These are phyloP conservation scores for Dentipellis fragilis DNA, from an alignment of 768 basidiomycete species.

Conservation along the genomic window DNA sequence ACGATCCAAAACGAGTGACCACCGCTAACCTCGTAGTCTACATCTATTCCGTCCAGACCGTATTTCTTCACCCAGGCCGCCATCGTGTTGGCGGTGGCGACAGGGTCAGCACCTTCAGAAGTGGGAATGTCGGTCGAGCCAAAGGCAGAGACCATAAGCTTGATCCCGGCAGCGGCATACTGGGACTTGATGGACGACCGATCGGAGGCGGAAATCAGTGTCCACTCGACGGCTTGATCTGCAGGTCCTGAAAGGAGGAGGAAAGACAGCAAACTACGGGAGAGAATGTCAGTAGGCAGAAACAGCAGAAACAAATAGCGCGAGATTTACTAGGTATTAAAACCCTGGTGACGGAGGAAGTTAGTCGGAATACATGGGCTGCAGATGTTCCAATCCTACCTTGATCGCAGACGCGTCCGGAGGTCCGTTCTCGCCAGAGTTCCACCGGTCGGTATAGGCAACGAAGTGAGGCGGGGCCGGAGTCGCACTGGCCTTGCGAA, in stretches of 20 bases:
- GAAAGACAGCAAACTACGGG: conserved; percentile 30
- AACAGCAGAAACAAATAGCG: too few relatives aligned
- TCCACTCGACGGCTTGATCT: conserved; percentile 39
- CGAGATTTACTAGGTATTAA: conserved; percentile 24
- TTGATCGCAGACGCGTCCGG: conserved; percentile 23
- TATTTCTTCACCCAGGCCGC: conserved; percentile 37
- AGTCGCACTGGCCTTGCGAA: conserved; percentile 1
- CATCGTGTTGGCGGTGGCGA: conserved; percentile 29
- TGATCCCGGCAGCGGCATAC: conserved; percentile 47
- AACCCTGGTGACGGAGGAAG: conserved; percentile 19
- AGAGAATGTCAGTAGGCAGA: not conserved
- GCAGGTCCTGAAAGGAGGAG: conserved; percentile 29
- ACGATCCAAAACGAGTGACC: not conserved
- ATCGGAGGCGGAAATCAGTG: conserved; percentile 25
- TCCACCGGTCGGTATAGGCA: conserved; percentile 27
- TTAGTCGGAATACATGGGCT: not conserved
- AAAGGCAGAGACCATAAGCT: conserved; percentile 47
- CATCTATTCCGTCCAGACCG: conserved; percentile 41
- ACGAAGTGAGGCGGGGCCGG: conserved; percentile 30
- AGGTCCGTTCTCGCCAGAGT: conserved; percentile 29
- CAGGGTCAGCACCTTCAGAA: conserved; percentile 28
- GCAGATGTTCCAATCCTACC: conserved; percentile 13
- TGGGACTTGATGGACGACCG: conserved; percentile 33
- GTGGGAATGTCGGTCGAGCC: conserved; percentile 38
- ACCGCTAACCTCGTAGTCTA: conserved; percentile 34